Base-by-base conservation (phyloP, 169 alveolate genomes). In the Cytauxzoon felis region DNA sequence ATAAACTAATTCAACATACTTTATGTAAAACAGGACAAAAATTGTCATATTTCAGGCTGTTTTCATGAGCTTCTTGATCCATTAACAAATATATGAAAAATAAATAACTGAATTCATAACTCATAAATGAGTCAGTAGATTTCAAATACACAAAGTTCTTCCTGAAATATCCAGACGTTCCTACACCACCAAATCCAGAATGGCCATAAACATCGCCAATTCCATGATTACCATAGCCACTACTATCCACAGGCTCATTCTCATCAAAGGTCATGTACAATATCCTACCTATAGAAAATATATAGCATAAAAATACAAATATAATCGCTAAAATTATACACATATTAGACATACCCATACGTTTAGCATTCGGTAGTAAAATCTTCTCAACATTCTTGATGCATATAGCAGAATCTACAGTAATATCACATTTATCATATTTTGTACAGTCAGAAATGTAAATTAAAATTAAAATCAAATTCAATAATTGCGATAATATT, bases 141-240 rank as follows among this genome's bases (percentile, higher is more conserved):
- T 13, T 73, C 23, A 80, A 61, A 65, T 87, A 82, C 13, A 90
- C 65, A 40, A 86, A 90, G 83, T 88, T 90, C 70, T 82, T 68
- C 34, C 95, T 67, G 71, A 90, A 90, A 65, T 86, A 72, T 0
- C 87, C 92, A 18, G 95, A 82, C 48, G 83, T 82, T 13, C 95
- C 93, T 6, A 73, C 58, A n/a, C 95, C 93, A 3, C 93, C 93
- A 51, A 90, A 82, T n/a, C 95, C 95, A 13, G 93, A 27, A 41
- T 88, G 89, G 8, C 93, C 93, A 56, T 80, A 73, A 59, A 85
- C 70, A 18, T 69, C 76, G n/a, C 95, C 95, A 2, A 85, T 49
- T 26, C 88, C 93, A 63, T 90, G 95, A 56, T 88, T 88, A 23
- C 93, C 81, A 27, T 50, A 79, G 13, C 95, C 95, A 48, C 90